phyloP scores from a whole-genome alignment of 2,329 filamentous ascomycete genomes.

The Botrytis tulipae region DNA sequence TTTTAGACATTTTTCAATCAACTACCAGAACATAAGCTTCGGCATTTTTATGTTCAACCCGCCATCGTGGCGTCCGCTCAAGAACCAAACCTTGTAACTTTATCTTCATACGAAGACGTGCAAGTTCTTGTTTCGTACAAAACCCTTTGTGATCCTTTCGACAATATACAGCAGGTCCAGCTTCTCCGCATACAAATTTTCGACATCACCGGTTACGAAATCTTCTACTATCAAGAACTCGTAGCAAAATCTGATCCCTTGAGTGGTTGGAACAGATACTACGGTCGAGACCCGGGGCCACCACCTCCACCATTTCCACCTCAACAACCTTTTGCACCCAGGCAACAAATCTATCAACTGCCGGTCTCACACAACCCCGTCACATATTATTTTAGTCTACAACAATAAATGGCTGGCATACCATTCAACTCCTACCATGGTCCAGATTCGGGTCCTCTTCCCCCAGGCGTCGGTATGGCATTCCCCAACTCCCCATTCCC shows the following conservation, averaged over 20 bases:
- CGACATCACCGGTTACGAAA: slow-evolving; percentile 19
- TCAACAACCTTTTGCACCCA: background rate
- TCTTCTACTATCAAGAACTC: slow-evolving; percentile 26
- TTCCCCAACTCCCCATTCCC: background rate
- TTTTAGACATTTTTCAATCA: background rate
- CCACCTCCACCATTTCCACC: slow-evolving; percentile 23
- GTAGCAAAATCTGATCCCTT: slow-evolving; percentile 21
- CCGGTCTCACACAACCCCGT: background rate
- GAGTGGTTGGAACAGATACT: slow-evolving; percentile 27
- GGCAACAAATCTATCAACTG: background rate
- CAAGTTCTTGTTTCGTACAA: slow-evolving; percentile 26
- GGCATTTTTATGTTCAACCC: background rate
- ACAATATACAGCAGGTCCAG: slow-evolving; percentile 23
- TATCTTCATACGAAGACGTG: slow-evolving; percentile 22
- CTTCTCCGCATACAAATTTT: slow-evolving; percentile 27
- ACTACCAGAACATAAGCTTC: background rate
- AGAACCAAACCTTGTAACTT: slow-evolving; percentile 19
- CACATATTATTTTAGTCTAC: background rate
- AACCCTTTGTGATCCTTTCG: slow-evolving; percentile 24
- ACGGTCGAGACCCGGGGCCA: slow-evolving; percentile 30
- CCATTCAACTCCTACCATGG: slow-evolving; percentile 35
- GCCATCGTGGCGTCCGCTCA: slow-evolving; percentile 28
- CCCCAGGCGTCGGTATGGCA: slow-evolving; percentile 19
- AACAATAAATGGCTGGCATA: slow-evolving; percentile 22
- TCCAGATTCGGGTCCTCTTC: slow-evolving; percentile 31